Evolutionary conservation across 345 rosid species (phyloP), one percentile per base, ranked within the genome.

Genomic region (Hypericum perforatum): DNA sequence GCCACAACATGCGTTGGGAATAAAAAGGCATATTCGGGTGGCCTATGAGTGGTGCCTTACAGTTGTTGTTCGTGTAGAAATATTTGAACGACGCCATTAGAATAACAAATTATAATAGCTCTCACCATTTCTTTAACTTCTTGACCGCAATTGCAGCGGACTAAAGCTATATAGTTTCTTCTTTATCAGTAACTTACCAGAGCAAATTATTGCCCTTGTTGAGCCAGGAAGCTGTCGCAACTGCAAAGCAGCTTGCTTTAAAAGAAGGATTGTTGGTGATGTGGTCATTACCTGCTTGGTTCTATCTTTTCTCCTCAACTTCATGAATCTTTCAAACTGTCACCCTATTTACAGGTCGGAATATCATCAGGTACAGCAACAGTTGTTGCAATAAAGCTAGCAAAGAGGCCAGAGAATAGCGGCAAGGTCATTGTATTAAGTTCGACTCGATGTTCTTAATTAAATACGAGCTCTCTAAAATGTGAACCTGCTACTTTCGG

Each of bases 301-400:
- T 50, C 0, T 7, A 6, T 16, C 50, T 11, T 16, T 46, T 16
- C 39, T 7, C 13, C 9, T 22, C 0, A 12, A 1, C 22, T 41
- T 45, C 29, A 0, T 0, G 58, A 13, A 39, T 52, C 5, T 12
- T 0, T 0, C 37, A 36, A 44, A 39, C 54, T 3, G 8, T 22
- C 5, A 14, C 36, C 12, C 40, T 43, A 11, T 9, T 62, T 22
- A 50, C 68, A 91, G 96, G 96, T 82, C 15, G 98, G 98, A 39
- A 84, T 91, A 64, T 91, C 96, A 57, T 91, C 98, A 0, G 98
- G 98, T 40, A 96, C 87, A 2, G 95, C 88, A 5, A 74, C 97
- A 0, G 80, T 84, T 0, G 94, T 96, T 13, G 96, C 92, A 54
- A 78, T 91, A 37, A 76, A 72, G 62, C 71, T 81, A 54, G 96